Conservation (phyloP, 225 moss, liverwort and hornwort genomes). For the Asterella californica region DNA sequence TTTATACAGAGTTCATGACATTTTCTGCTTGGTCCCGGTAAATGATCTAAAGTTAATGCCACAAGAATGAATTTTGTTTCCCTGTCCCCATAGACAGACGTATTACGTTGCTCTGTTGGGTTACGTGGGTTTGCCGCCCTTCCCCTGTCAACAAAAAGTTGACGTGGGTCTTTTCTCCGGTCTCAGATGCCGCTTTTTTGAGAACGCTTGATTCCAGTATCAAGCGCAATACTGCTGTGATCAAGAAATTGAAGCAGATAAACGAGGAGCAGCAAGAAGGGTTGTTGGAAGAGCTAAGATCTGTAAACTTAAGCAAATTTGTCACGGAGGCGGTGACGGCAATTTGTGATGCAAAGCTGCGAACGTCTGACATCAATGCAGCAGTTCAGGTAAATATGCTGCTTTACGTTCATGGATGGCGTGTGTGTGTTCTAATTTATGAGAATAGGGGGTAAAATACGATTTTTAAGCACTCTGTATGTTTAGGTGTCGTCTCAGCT, state of each 20-base stretch:
- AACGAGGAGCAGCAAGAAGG: slow-evolving; percentile 96
- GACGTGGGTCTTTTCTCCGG: neutral
- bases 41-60: neutral
- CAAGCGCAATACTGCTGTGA: slow-evolving; percentile 92
- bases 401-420: neutral
- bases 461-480: neutral
- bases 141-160: neutral
- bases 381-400: slow-evolving; percentile 73
- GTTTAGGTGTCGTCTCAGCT: too few species aligned
- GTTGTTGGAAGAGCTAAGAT: slow-evolving; percentile 77
- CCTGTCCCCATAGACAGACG: neutral
- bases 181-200: slow-evolving; percentile 68
- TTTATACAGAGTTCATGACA: neutral
- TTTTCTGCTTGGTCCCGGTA: neutral
- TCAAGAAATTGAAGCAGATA: slow-evolving; percentile 97
- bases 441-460: neutral
- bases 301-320: slow-evolving; percentile 92
- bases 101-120: neutral
- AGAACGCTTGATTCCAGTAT: slow-evolving; percentile 93
- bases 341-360: slow-evolving; percentile 91
- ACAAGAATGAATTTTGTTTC: neutral
- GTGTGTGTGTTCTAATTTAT: slow-evolving; percentile 13
- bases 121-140: neutral
- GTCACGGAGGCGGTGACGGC: slow-evolving; percentile 98
- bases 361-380: slow-evolving; percentile 91